Evolutionary conservation across 345 rosid species (phyloP), one percentile per base, ranked within the genome.

Genomic region (Aquilaria yunnanensis): DNA sequence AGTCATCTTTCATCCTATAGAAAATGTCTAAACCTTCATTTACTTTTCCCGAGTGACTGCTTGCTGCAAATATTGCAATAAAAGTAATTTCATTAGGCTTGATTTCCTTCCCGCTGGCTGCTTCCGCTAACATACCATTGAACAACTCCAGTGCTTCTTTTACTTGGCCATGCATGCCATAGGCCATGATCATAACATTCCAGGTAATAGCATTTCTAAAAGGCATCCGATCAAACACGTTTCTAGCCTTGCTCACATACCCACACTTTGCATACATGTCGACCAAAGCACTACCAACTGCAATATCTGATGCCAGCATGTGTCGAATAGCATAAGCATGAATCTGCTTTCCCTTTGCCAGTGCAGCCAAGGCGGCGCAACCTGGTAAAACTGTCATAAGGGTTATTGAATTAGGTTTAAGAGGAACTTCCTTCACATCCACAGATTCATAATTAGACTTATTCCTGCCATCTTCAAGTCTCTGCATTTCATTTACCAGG

Each of bases 231-330:
- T 85, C 81, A 66, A 90, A 90, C 56, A 75, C 80, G 63, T 72
- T 80, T 64, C 85, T 86, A 0, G 87, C 71, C 59, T 75, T 67
- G 68, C 72, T 71, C 69, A 90, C 67, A 81, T 86, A 80, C 33
- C 98, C 97, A 4, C 87, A 88, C 81, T 93, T 93, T 62, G 94
- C 96, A 61, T 90, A 93, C 96, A 90, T 86, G 73, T 90, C 96
- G 57, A 90, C 90, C 56, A 88, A 68, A 64, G 97, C 95, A 70
- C 97, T 93, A 61, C 97, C 98, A 16, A 93, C 92, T 9, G 89
- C 87, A 60, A 93, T 85, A 68, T 86, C 88, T 60, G 83, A 70
- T 48, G 77, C 89, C 60, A 93, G 75, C 58, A 63, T 59, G 75
- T 80, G 77, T 81, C 88, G 81, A 71, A 85, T 74, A 48, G 98